A percentile compares a stretch with the other conserved stretches of the same genome.
Conservation (phyloP, 1,284 basidiomycete species). For the Pholiota adiposa region DNA sequence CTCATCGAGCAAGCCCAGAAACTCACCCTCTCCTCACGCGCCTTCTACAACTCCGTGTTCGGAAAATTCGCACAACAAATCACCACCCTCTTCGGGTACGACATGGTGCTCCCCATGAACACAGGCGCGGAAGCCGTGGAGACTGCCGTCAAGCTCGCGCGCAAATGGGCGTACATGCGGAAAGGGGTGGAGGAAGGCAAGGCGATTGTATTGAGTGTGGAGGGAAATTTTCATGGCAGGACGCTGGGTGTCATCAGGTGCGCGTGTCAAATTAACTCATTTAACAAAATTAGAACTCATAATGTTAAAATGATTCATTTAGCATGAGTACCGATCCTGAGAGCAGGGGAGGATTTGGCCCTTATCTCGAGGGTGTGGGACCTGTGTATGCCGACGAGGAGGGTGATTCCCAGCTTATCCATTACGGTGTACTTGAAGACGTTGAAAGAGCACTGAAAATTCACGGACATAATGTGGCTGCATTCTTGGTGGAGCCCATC, state of each 20-base stretch:
- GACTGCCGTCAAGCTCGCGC: constrained; percentile 82
- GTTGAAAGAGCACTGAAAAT: constrained; percentile 82
- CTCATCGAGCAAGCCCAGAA: constrained; percentile 87
- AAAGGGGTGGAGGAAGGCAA: constrained; percentile 86
- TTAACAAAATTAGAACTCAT: neutral
- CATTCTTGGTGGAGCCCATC: constrained; percentile 96
- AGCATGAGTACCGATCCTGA: constrained; percentile 98
- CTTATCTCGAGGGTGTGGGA: constrained; percentile 87
- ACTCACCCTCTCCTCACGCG: constrained; percentile 93
- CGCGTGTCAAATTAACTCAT: constrained; percentile 17
- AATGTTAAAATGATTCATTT: neutral
- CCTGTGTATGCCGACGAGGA: constrained; percentile 67
- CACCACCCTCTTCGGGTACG: constrained; percentile 85
- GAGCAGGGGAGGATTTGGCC: constrained; percentile 86
- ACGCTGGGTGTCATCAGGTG: constrained; percentile 89
- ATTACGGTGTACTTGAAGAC: constrained; percentile 85
- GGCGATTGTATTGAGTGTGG: constrained; percentile 87
- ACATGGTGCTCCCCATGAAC: constrained; percentile 99
- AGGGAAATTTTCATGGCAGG: constrained; percentile 96
- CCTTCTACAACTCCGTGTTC: constrained; percentile 95
- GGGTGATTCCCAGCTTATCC: constrained; percentile 60
- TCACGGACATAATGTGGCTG: constrained; percentile 86
- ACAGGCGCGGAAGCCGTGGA: constrained; percentile 99
- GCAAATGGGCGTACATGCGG: constrained; percentile 92
- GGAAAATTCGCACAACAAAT: constrained; percentile 89